Base-by-base conservation (phyloP, 2,329 filamentous ascomycete genomes). In the Graphilbum sp. region DNA sequence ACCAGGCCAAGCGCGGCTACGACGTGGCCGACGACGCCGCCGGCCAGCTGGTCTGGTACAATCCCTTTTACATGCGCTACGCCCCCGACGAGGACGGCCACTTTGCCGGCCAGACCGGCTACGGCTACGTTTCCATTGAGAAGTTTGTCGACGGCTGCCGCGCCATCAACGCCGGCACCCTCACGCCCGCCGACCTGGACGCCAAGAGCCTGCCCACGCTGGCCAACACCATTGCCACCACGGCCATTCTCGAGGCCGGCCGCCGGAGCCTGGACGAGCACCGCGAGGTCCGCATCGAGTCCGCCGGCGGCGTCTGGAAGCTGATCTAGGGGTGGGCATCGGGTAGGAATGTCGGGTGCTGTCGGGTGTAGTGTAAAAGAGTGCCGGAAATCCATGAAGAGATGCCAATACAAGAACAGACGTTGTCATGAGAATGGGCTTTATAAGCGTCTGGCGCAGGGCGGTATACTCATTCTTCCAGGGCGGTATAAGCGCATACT, bases 61-160 rank as follows among this genome's bases (percentile, higher is more conserved):
- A 95, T 58, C 87, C 87, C 55, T 92, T 92, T 60, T 92, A 92
- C 61, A 93, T 92, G 85, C 79, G 80, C 50, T 94, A 94, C 52
- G 83, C 86, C 12, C 86, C 87, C 17, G 86, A 94, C 52, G 87
- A 94, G 62, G 83, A 93, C 57, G 88, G 87, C 39, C 92, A 95
- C 61, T 95, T 95, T 57, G 77, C 75, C 39, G 87, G 87, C 27
- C 87, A 94, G 62, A 79, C 75, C 7, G 87, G 87, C 19, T 95
- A 95, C 55, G 87, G 87, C 25, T 95, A 95, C 59, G 73, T 94
- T 41, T 90, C 81, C 17, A 87, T 95, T 52, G 87, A 95, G 63
- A 95, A 95, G 61, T 95, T 95, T 58, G 77, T 95, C 36, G 85
- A 95, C 55, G 86, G 79, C 12, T 85, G 85, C 53, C 75, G 75